Evolutionary conservation across 768 basidiomycete genomes (phyloP).

Genomic region (Tephrocybe rancida): DNA sequence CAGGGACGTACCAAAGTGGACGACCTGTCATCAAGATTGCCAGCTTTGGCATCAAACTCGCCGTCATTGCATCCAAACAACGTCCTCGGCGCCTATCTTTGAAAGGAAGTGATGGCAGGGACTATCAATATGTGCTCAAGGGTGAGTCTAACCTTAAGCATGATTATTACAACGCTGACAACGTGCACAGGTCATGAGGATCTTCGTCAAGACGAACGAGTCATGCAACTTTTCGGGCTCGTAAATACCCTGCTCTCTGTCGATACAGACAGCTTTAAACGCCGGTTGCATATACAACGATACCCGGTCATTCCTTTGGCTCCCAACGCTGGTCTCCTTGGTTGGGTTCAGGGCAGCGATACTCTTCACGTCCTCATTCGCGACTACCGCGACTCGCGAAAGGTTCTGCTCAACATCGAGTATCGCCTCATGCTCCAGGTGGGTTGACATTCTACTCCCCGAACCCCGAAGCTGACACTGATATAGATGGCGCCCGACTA

Average conservation of each 20-base stretch:
- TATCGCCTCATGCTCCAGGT: conserved; percentile 99
- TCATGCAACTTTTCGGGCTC: conserved; percentile 98
- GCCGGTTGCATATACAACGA: conserved; percentile 91
- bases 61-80: conserved; percentile 96
- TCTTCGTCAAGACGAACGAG: conserved; percentile 96
- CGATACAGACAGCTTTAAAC: conserved; percentile 94
- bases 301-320: conserved; percentile 94
- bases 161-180: background rate
- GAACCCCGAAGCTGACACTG: background rate
- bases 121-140: conserved; percentile 92
- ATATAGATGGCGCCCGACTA: conserved; percentile 98
- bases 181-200: conserved; percentile 96
- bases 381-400: conserved; percentile 94
- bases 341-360: conserved; percentile 96
- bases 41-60: conserved; percentile 86
- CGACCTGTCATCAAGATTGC: conserved; percentile 79
- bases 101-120: conserved; percentile 89
- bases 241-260: conserved; percentile 93
- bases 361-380: conserved; percentile 95
- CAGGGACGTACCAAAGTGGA: conserved; percentile 93
- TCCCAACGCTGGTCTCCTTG: conserved; percentile 91
- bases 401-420: conserved; percentile 96
- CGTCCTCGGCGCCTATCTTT: conserved; percentile 87
- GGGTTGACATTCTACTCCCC: conserved; percentile 10
- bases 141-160: conserved; percentile 43